Evolutionary conservation across 2,329 filamentous ascomycete species (phyloP), one percentile per base, ranked within the genome.

Genomic region (Neonectria punicea): DNA sequence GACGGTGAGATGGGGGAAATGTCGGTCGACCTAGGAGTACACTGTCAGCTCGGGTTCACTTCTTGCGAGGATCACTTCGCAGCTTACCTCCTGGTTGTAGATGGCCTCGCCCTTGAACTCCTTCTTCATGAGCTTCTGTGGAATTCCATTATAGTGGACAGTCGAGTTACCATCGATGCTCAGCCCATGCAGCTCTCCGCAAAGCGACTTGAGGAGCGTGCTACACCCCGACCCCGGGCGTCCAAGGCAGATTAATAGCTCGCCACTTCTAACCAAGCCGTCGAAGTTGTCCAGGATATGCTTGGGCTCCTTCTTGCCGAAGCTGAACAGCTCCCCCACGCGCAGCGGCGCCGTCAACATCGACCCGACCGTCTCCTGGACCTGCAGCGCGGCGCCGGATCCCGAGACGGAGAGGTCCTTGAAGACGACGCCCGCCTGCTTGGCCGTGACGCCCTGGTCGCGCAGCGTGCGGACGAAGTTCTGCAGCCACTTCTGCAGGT

Each of bases 1-100:
- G 11, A 94, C 91, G 0, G 90, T 93, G 22, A 96, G 80, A n/a
- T 92, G 90, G 0, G 92, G 89, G 68, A 93, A 94, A 75, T 94
- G 92, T 30, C 90, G 84, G 75, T 93, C 91, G 30, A 86, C 84
- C 79, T 90, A 50, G 5, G 53, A 58, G 20, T 36, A 5, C 20
- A 44, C 9, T 50, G 51, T 54, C 1, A 59, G 14, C 28, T 16
- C 14, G 8, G 5, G 4, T 7, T 13, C 10, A 11, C 4, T 1
- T 2, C 4, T 13, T 1, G 32, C 13, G 28, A 39, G 1, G 2
- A 0, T 2, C 28, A 34, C 59, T 43, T 20, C 7, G 9, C 14
- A 39, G 3, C 36, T 39, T 62, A 80, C 88, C 79, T 95, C 92
- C 14, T 93, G 90, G 70, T 93, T 93, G 76, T 95, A 94, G 13